These are phyloP conservation scores for Lachnellula hyalina DNA, from an alignment of 2,329 filamentous ascomycete species.

Conservation along the genomic window DNA sequence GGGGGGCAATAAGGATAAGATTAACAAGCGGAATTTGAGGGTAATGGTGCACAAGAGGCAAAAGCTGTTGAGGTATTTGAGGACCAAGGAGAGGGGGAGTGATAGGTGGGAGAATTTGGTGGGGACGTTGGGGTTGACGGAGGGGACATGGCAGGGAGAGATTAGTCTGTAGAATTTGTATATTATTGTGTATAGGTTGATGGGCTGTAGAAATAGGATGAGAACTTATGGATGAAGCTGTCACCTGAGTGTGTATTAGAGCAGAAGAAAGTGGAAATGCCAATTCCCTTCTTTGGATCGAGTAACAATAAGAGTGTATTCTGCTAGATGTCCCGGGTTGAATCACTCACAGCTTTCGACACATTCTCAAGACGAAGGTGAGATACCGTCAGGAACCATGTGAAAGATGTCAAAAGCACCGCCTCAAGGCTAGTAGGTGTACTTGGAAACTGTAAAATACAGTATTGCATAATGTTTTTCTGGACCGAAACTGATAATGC, in stretches of 20 bases:
- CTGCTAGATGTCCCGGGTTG: background rate
- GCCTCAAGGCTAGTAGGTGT: too few species aligned
- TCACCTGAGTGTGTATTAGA: background rate
- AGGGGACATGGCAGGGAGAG: conserved; percentile 82
- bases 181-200: conserved; percentile 5
- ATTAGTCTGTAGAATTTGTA: conserved; percentile 59
- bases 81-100: conserved; percentile 84
- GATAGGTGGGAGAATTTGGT: conserved; percentile 85
- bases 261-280: too few species aligned
- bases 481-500: background rate
- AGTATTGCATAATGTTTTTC: too few species aligned
- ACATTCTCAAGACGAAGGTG: background rate
- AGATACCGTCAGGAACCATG: background rate
- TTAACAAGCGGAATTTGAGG: conserved; percentile 87
- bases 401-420: too few species aligned
- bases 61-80: conserved; percentile 80
- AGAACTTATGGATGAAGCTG: background rate
- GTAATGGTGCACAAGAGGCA: conserved; percentile 84
- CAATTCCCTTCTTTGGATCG: too few species aligned
- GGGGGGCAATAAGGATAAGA: conserved; percentile 76
- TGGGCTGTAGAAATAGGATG: conserved; percentile 14
- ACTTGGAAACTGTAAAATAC: too few species aligned
- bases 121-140: conserved; percentile 75
- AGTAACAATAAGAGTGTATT: too few species aligned
- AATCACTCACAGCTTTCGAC: too few species aligned